Evolutionary conservation across 768 basidiomycete species (phyloP), one percentile per base, ranked within the genome.

Genomic region (Cystofilobasidium bisporidii): DNA sequence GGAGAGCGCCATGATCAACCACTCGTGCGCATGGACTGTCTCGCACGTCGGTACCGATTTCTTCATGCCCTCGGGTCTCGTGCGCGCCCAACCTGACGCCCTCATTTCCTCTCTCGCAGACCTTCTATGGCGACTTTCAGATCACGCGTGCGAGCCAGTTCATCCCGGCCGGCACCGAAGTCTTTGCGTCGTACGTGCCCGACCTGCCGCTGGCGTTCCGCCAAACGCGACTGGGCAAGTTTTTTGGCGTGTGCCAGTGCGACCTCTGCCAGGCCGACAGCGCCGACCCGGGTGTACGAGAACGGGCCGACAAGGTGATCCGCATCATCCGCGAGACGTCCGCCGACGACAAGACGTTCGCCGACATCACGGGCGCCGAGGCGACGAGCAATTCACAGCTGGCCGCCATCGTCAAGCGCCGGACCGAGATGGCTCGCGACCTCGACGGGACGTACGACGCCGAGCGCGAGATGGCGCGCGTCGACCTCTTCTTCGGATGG

Each of bases 191-290:
- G 20, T 66, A 66, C 47, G 58, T 58, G n/a, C 65, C 65, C 48
- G 65, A 66, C 60, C 65, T 66, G 32, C 65, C 65, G 4, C 65
- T 60, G 33, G 45, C 47, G 47, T 66, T 61, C 59, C 65, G 65
- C 22, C 48, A 56, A 4, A 48, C 65, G 50, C 57, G 65, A 4
- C 48, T 66, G 18, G 65, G 47, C 33, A 66, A 66, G 24, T 66
- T 60, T 48, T 66, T 66, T 33, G 50, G 43, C n/a, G 47, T 38
- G 5, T 66, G 65, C 24, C n/a, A 45, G 30, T 66, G 65, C 65
- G 26, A 56, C 14, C 43, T 66, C n/a, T 66, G 65, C 38, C 48
- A 58, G 5, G 57, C 58, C 26, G 65, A 66, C 24, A 45, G 30
- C n/a, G 30, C 36, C 36, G 57, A 58, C 15, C 45, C 65, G 10